Evolutionary conservation across 345 rosid species (phyloP).

Genomic region (Eucalyptus tenuipes): DNA sequence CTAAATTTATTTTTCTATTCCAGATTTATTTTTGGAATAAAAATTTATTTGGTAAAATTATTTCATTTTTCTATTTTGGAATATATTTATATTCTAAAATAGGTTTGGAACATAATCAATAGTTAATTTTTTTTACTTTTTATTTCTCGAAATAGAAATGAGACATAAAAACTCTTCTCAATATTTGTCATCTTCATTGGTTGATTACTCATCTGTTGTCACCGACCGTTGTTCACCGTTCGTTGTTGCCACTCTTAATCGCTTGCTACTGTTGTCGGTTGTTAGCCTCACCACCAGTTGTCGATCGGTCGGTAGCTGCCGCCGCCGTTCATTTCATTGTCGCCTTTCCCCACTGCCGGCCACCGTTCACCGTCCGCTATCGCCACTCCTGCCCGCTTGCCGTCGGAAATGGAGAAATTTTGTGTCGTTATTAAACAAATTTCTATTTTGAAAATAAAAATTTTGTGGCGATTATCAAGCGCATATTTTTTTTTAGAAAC

Average conservation of each 20-base stretch:
- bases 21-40: fast-evolving
- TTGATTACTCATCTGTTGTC: fast-evolving
- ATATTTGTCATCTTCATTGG: too few species aligned
- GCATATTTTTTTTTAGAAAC: too few species aligned
- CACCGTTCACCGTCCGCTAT: fast-evolving
- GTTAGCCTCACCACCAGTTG: too few species aligned
- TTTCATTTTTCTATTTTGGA: fast-evolving
- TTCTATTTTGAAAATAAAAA: fast-evolving
- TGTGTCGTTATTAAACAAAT: too few species aligned
- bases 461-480: fast-evolving
- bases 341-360: fast-evolving
- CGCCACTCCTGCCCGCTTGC: too few species aligned
- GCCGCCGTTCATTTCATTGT: too few species aligned
- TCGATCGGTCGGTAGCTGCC: fast-evolving
- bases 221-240: fast-evolving
- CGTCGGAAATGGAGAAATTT: too few species aligned
- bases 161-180: fast-evolving
- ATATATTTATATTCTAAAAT: too few species aligned
- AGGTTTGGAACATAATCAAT: too few species aligned
- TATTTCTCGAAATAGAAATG: too few species aligned
- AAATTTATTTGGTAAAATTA: too few species aligned
- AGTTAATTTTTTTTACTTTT: too few species aligned
- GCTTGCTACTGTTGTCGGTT: fast-evolving
- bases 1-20: fast-evolving
- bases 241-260: fast-evolving